These are phyloP conservation scores for Eimeria zaria DNA, from an alignment of 169 alveolate species.

Conservation along the genomic window DNA sequence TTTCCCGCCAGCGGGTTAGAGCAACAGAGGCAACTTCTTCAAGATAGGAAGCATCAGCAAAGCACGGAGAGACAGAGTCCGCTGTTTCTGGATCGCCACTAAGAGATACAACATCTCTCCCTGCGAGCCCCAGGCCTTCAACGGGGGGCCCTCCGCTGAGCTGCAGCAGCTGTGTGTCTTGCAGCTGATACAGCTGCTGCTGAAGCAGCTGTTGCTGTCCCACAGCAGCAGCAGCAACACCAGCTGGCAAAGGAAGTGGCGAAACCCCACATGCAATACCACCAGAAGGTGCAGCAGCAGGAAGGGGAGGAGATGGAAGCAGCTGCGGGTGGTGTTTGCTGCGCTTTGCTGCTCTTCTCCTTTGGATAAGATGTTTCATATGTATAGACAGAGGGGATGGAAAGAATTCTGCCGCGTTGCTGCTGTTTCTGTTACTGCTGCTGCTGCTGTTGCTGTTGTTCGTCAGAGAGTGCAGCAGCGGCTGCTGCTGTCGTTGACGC, in stretches of 20 bases:
- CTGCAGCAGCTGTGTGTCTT: constrained; percentile 59
- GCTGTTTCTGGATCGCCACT: constrained; percentile 39
- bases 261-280: constrained; percentile 15
- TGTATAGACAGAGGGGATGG: constrained; percentile 39
- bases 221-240: constrained; percentile 63
- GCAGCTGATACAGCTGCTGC: constrained; percentile 65
- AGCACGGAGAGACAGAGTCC: constrained; percentile 22
- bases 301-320: constrained; percentile 26
- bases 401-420: neutral
- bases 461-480: constrained; percentile 4
- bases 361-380: constrained; percentile 44
- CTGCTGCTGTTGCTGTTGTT: constrained; percentile 6
- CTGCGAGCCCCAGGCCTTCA: constrained; percentile 7
- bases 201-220: constrained; percentile 74
- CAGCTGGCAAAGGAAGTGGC: constrained; percentile 24
- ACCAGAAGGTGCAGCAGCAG: constrained; percentile 1
- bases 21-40: constrained; percentile 52
- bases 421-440: constrained; percentile 15
- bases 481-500: constrained; percentile 63
- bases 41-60: neutral
- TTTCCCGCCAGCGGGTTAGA: constrained; percentile 11
- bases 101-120: constrained; percentile 20
- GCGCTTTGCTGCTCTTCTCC: constrained; percentile 37
- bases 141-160: constrained; percentile 21
- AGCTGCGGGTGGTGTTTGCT: constrained; percentile 35